Evolutionary conservation across 2,329 filamentous ascomycete genomes (phyloP).

Genomic region (Cytospora leucostoma): DNA sequence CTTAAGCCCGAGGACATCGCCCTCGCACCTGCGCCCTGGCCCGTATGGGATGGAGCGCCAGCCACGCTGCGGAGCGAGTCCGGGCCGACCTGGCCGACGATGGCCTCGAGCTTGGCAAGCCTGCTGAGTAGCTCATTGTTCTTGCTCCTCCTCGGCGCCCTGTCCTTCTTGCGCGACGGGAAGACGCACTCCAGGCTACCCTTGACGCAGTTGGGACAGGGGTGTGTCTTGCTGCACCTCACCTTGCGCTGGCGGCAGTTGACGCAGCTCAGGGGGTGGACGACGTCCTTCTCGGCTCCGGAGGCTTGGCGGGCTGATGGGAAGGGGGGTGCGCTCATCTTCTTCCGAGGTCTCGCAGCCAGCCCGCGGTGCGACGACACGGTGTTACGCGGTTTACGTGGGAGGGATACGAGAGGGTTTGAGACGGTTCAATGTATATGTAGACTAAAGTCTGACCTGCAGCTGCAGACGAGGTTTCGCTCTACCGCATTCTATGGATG

Average conservation of each 20-base stretch:
- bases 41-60: not conserved
- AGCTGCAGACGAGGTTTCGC: not conserved
- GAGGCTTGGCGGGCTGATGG: conserved; percentile 18
- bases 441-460: not conserved
- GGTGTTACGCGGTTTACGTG: not conserved
- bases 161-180: conserved; percentile 47
- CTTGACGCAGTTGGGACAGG: conserved; percentile 56
- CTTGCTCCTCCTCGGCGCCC: conserved; percentile 43
- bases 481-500: too few relatives aligned
- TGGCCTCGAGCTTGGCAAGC: conserved; percentile 47
- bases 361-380: not conserved
- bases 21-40: not conserved
- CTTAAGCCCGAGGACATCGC: not conserved
- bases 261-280: conserved; percentile 49
- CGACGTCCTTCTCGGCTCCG: conserved; percentile 16
- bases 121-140: conserved; percentile 48
- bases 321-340: conserved; percentile 22
- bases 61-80: conserved; percentile 28
- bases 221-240: conserved; percentile 58
- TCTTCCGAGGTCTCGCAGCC: not conserved
- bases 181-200: conserved; percentile 50
- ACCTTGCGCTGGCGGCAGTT: conserved; percentile 66
- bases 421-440: not conserved
- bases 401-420: not conserved
- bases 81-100: conserved; percentile 47